Conservation (phyloP, 1,284 basidiomycete genomes). For the Rhodotorula sp. region DNA sequence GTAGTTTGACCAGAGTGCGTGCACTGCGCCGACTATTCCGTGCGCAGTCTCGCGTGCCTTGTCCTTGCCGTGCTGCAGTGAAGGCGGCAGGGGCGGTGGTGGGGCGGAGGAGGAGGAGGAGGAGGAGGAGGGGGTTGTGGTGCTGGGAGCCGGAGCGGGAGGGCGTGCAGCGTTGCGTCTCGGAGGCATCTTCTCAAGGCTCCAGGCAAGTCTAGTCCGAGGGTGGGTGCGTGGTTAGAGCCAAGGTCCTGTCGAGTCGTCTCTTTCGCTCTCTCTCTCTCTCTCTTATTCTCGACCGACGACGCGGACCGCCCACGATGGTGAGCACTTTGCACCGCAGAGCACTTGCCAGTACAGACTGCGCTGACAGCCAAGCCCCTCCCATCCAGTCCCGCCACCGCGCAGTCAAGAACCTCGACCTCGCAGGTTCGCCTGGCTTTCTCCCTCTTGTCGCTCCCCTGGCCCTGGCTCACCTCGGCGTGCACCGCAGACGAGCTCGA, state of each 20-base stretch:
- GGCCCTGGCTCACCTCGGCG: not conserved
- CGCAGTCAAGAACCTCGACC: constrained; percentile 80
- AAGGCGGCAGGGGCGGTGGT: not conserved
- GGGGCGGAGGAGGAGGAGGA: not conserved
- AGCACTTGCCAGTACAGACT: too few relatives aligned
- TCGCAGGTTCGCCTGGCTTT: constrained; percentile 62
- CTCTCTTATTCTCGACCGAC: not conserved
- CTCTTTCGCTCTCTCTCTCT: not conserved
- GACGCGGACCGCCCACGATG: not conserved
- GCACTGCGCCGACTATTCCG: constrained; percentile 5
- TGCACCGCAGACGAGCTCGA: constrained; percentile 65
- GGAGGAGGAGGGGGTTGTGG: not conserved
- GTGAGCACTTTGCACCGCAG: not conserved
- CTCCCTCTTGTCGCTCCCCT: constrained; percentile 7
- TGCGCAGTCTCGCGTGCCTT: not conserved
- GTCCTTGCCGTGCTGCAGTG: constrained; percentile 3
- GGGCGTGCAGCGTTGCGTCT: constrained; percentile 21
- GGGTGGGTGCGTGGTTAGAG: not conserved
- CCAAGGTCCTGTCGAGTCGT: not conserved
- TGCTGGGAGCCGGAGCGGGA: not conserved
- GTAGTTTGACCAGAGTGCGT: constrained; percentile 22
- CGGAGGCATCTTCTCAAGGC: constrained; percentile 11
- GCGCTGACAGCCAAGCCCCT: too few relatives aligned
- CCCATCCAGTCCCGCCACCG: constrained; percentile 59
- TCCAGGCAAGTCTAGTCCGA: not conserved